Base-by-base conservation (phyloP, 2,329 filamentous ascomycete species). In the Fusarium ramigenum region DNA sequence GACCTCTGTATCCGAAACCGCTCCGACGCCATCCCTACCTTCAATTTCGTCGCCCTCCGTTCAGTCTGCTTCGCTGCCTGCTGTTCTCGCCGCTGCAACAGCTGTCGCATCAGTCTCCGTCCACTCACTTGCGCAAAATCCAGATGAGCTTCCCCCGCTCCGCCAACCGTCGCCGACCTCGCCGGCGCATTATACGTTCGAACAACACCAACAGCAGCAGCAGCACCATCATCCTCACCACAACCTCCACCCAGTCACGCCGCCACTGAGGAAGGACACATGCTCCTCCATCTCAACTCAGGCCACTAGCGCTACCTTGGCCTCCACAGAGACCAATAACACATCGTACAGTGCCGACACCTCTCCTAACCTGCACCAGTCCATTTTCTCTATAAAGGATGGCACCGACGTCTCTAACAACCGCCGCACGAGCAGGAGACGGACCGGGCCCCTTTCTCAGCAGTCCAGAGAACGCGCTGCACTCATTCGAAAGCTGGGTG, bases 391-490 rank as follows among this genome's bases (percentile, higher is more conserved):
- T 68, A 82, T 87, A 71, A 86, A 86, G 80, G 88, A 89, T 84
- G 87, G 86, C 69, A 82, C 84, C 80, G 87, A 88, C 80, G 81
- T 87, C 78, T 84, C 84, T 82, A 85, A 85, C 78, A 84, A 83
- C 78, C 86, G 87, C 75, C 86, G 87, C 75, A 83, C 87, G 70
- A 90, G 86, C 78, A 86, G 88, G 77, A 85, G 88, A 79, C 86
- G 88, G 63, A 90, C 88, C 70, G 88, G 88, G 46, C 88, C 88
- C 69, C 82, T 90, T 70, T 89, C 88, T 37, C 85, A 88, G 60
- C 84, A 87, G 70, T 89, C 89, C 75, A 85, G 88, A 78, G 87
- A 90, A 74, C 87, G 87, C 78, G 88, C 88, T 52, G 88, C 88
- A 50, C 79, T 90, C 64, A 90, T 90, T 69, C 82, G 88, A 75